Evolutionary conservation across 2,329 filamentous ascomycete genomes (phyloP).

Genomic region (Sclerotinia subarctica): DNA sequence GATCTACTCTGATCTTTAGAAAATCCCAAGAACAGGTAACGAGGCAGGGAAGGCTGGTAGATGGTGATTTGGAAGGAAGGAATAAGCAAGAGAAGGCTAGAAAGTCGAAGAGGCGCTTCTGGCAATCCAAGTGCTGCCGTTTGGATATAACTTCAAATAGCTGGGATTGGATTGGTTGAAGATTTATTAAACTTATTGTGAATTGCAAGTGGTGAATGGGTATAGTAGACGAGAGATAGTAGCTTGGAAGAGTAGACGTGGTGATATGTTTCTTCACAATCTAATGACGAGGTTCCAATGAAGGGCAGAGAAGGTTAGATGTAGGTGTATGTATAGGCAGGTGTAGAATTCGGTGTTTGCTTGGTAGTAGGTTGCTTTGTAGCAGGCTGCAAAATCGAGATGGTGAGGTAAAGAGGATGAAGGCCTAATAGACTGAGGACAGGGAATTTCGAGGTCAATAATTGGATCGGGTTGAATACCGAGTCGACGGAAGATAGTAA

Average conservation of each 20-base stretch:
- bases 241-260: neutral
- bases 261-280: neutral
- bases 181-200: neutral
- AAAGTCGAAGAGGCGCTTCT: neutral
- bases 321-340: neutral
- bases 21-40: neutral
- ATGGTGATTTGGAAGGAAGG: neutral
- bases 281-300: neutral
- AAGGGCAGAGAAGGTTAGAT: neutral
- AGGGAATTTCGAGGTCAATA: neutral
- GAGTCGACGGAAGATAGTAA: neutral
- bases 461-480: neutral
- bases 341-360: neutral
- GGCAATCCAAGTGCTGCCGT: neutral
- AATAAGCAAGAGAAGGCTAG: neutral
- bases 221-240: neutral
- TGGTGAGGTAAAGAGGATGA: neutral
- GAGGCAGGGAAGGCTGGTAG: neutral
- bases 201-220: neutral
- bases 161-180: neutral
- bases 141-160: neutral
- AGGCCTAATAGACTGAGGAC: neutral
- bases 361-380: neutral
- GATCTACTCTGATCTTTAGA: neutral
- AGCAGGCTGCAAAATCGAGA: neutral